A percentile compares a stretch with the other conserved stretches of the same genome.
phyloP scores from a whole-genome alignment of 345 rosid species.

The Eutrema japonicum region DNA sequence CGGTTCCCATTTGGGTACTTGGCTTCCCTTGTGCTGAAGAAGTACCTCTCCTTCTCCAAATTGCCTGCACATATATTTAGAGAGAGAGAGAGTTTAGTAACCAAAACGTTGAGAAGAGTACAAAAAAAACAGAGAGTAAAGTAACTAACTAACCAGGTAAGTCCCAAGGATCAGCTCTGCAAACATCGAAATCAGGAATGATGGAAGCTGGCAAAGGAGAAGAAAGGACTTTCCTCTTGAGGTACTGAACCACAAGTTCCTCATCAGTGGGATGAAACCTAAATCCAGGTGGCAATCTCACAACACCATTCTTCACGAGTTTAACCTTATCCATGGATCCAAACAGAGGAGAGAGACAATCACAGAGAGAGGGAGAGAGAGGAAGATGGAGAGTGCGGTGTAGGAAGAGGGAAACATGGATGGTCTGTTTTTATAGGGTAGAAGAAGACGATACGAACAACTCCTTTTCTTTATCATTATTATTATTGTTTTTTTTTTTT shows the following conservation, averaged over 20 bases:
- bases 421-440: slow-evolving; percentile 44
- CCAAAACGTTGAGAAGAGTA: too few species aligned
- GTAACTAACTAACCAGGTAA: slow-evolving; percentile 75
- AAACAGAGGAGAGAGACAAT: slow-evolving; percentile 6
- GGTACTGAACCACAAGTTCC: slow-evolving; percentile 87
- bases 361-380: slow-evolving; percentile 16
- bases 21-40: slow-evolving; percentile 88
- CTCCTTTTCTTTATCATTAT: slow-evolving; percentile 37
- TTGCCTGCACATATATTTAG: slow-evolving; percentile 56
- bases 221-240: slow-evolving; percentile 67
- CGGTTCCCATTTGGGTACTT: slow-evolving; percentile 94
- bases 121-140: too few species aligned
- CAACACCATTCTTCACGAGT: slow-evolving; percentile 71
- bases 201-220: slow-evolving; percentile 90
- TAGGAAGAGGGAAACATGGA: slow-evolving; percentile 50
- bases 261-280: slow-evolving; percentile 97
- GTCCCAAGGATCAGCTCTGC: slow-evolving; percentile 97
- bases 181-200: slow-evolving; percentile 91
- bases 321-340: slow-evolving; percentile 63
- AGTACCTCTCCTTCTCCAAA: slow-evolving; percentile 88
- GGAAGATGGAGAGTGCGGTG: slow-evolving; percentile 40
- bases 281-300: slow-evolving; percentile 92
- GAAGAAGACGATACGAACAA: slow-evolving; percentile 40
- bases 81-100: not conserved
- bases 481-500: not conserved